Base-by-base conservation (phyloP, 2,329 filamentous ascomycete genomes). In the Epichloe coenophiala region DNA sequence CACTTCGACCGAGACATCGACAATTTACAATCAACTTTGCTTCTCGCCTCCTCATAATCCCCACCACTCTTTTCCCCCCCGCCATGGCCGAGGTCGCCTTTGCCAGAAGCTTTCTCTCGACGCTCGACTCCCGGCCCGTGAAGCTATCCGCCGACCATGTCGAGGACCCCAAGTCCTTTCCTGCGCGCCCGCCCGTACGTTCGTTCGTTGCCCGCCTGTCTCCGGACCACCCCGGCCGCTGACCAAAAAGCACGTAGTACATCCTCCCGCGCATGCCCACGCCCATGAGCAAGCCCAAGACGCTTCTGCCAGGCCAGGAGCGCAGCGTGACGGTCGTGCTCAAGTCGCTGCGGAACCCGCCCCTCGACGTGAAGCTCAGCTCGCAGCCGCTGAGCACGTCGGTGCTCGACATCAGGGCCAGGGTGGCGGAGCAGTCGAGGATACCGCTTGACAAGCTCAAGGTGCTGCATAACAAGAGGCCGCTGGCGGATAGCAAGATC, bases 131-230 rank as follows among this genome's bases (percentile, higher is more conserved):
- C 54, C 82, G 84, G 47, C 85, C 89, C 7, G 68, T 82, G 60
- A 94, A 90, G 73, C 78, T 97, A 56, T 81, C 84, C n/a, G 74
- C 86, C 56, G 88, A 97, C 67, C 86, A 96, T 80, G 83, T 94
- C 66, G 87, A 91, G 68, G 88, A 96, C 63, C 81, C 88, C 47
- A 83, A 82, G 60, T 80, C 76, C 57, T 90, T 91, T 64, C 85
- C 87, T 23, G 73, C 85, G 27, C 81, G 86, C 55, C 76, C 81
- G 57, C 84, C 89, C 15, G 91, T 96, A 78, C 37, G 62, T 31
- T 9, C 37, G 62, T 31, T 9, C 17, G 17, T 17, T 17, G 7
- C 27, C 27, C 27, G 27, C 5, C 37, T 21, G 6, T 13, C 9
- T 19, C 17, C 23, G 4, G 23, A 11, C 7, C 7, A 17, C 21